Evolutionary conservation across 371 early-diverging fungal genomes (phyloP).

Genomic region (Mortierella sp.): DNA sequence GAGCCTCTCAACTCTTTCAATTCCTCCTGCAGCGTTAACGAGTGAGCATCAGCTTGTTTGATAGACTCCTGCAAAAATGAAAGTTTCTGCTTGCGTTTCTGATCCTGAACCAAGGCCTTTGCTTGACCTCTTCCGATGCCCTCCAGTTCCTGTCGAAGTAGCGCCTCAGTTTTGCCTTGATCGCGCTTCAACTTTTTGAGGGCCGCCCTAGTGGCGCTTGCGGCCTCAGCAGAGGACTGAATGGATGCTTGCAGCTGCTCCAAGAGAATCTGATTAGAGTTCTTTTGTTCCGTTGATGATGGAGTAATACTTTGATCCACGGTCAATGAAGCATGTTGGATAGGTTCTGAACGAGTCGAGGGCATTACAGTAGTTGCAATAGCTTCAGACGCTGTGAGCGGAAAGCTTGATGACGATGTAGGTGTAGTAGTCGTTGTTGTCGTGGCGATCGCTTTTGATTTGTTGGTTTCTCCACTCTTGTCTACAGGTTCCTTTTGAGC

Average conservation of each 20-base stretch:
- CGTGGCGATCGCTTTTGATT: neutral
- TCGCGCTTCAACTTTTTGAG: slow-evolving; percentile 55
- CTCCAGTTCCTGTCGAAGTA: slow-evolving; percentile 47
- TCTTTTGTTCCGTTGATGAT: slow-evolving; percentile 10
- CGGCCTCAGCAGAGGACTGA: slow-evolving; percentile 22
- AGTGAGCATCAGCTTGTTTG: slow-evolving; percentile 44
- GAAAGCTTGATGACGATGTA: neutral
- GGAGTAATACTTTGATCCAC: neutral
- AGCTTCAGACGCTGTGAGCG: neutral
- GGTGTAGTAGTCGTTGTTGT: neutral
- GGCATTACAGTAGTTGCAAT: neutral
- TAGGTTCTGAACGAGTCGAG: neutral
- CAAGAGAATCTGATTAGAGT: slow-evolving; percentile 22
- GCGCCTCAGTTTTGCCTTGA: slow-evolving; percentile 39
- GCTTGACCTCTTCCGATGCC: slow-evolving; percentile 51
- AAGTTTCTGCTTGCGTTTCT: slow-evolving; percentile 51
- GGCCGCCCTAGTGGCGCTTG: slow-evolving; percentile 14
- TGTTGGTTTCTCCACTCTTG: slow-evolving; percentile 10
- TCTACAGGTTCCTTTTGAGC: slow-evolving; percentile 25
- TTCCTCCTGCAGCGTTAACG: slow-evolving; percentile 20
- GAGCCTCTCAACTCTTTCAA: slow-evolving; percentile 15
- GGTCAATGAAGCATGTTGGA: neutral
- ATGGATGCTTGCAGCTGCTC: slow-evolving; percentile 39
- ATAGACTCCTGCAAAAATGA: slow-evolving; percentile 55
- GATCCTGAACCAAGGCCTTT: slow-evolving; percentile 46